phyloP scores from a whole-genome alignment of 805 yeast species.

The Hanseniaspora guilliermondii region DNA sequence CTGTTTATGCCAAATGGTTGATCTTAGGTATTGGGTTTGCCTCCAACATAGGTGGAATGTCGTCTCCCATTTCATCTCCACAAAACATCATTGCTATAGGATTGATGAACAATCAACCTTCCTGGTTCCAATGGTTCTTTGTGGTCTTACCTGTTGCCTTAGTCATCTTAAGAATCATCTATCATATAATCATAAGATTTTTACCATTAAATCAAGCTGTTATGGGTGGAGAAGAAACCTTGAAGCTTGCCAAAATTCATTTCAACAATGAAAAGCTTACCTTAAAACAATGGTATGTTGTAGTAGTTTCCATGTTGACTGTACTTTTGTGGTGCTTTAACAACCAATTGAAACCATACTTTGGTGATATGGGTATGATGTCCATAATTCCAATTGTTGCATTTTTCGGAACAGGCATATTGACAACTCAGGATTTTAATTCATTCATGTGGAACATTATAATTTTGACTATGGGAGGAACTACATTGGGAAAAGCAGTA shows the following conservation, averaged over 20 bases:
- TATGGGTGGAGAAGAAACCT: slow-evolving; percentile 28
- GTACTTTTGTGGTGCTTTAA: slow-evolving; percentile 85
- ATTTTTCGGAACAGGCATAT: slow-evolving; percentile 82
- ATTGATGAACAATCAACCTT: slow-evolving; percentile 68
- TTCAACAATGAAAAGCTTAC: slow-evolving; percentile 59
- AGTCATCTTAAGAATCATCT: slow-evolving; percentile 50
- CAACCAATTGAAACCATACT: slow-evolving; percentile 51
- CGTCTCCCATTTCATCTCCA: slow-evolving; percentile 94
- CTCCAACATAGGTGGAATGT: slow-evolving; percentile 90
- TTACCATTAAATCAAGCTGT: not conserved
- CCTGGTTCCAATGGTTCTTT: slow-evolving; percentile 91
- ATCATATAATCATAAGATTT: slow-evolving; percentile 53
- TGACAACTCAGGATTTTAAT: slow-evolving; percentile 83
- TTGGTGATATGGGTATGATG: slow-evolving; percentile 96
- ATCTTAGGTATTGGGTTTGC: slow-evolving; percentile 88
- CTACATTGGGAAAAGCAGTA: slow-evolving; percentile 90
- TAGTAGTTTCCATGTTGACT: slow-evolving; percentile 53
- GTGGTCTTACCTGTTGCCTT: slow-evolving; percentile 71
- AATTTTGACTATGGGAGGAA: slow-evolving; percentile 94
- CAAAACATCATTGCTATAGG: slow-evolving; percentile 87
- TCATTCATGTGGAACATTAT: slow-evolving; percentile 96
- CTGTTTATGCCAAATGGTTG: slow-evolving; percentile 68
- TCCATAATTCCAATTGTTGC: slow-evolving; percentile 81
- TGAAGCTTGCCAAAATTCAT: slow-evolving; percentile 34
- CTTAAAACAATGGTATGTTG: slow-evolving; percentile 61